phyloP scores from a whole-genome alignment of 352 stramenopile genomes.

The Detonula confervacea region DNA sequence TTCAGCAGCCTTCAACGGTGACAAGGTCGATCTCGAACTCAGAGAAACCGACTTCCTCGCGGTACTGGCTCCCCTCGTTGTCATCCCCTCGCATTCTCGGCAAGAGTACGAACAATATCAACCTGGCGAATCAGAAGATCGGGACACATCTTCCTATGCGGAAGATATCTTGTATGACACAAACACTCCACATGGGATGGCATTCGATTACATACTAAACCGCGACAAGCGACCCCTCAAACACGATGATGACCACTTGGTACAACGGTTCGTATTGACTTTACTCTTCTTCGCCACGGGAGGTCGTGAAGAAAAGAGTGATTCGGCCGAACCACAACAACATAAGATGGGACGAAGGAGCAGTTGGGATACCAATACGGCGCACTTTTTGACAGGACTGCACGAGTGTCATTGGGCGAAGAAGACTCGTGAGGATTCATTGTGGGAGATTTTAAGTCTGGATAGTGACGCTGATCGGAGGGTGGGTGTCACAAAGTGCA shows the following conservation, averaged over 20 bases:
- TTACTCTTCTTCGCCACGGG: slow-evolving; percentile 43
- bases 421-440: slow-evolving; percentile 39
- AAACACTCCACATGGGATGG: slow-evolving; percentile 41
- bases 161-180: slow-evolving; percentile 35
- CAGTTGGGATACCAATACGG: slow-evolving; percentile 33
- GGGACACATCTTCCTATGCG: background rate
- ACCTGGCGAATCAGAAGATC: slow-evolving; percentile 5
- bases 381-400: slow-evolving; percentile 49
- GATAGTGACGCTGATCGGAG: slow-evolving; percentile 34
- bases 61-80: slow-evolving; percentile 25
- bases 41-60: slow-evolving; percentile 24
- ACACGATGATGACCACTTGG: slow-evolving; percentile 22
- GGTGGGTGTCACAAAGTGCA: slow-evolving; percentile 46
- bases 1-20: background rate
- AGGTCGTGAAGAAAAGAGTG: slow-evolving; percentile 33
- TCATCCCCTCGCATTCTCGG: slow-evolving; percentile 23
- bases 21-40: slow-evolving; percentile 24
- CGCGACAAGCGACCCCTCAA: slow-evolving; percentile 28
- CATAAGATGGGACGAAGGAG: background rate
- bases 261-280: slow-evolving; percentile 42
- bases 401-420: slow-evolving; percentile 55
- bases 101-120: slow-evolving; percentile 44
- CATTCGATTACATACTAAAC: slow-evolving; percentile 48
- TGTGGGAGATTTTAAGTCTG: slow-evolving; percentile 42
- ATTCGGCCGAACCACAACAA: background rate